These are phyloP conservation scores for Juglanconis oblonga DNA, from an alignment of 2,329 filamentous ascomycete genomes.

Conservation along the genomic window DNA sequence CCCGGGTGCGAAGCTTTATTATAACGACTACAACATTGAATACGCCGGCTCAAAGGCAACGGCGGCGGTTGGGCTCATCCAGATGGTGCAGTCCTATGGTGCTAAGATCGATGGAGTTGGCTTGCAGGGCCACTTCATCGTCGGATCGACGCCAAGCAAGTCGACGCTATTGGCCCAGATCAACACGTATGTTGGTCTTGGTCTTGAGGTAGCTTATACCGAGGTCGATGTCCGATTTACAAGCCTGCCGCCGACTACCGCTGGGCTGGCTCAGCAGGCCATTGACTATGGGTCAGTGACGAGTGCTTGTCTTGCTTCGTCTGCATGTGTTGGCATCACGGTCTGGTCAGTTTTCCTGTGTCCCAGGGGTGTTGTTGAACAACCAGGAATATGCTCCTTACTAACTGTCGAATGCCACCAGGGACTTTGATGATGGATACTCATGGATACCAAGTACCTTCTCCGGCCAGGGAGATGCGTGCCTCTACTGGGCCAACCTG, in stretches of 20 bases:
- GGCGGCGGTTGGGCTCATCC: conserved; percentile 41
- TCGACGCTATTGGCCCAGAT: conserved; percentile 44
- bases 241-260: conserved; percentile 35
- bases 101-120: conserved; percentile 61
- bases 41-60: conserved; percentile 44
- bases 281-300: conserved; percentile 40
- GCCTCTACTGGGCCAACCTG: conserved; percentile 34
- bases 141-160: conserved; percentile 46
- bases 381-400: not conserved
- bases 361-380: not conserved
- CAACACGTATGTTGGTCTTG: conserved; percentile 46
- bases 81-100: conserved; percentile 42
- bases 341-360: conserved; percentile 34
- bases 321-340: conserved; percentile 39
- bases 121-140: conserved; percentile 59
- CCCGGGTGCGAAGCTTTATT: conserved; percentile 53
- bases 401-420: not conserved
- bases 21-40: conserved; percentile 57
- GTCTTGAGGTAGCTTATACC: conserved; percentile 58
- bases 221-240: conserved; percentile 57
- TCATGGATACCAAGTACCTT: conserved; percentile 38
- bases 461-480: conserved; percentile 35
- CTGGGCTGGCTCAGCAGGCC: conserved; percentile 43
- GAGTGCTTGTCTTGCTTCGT: conserved; percentile 33
- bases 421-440: conserved; percentile 36